These are phyloP conservation scores for Cucurbitaria berberidis DNA, from an alignment of 2,329 filamentous ascomycete genomes.

Conservation along the genomic window DNA sequence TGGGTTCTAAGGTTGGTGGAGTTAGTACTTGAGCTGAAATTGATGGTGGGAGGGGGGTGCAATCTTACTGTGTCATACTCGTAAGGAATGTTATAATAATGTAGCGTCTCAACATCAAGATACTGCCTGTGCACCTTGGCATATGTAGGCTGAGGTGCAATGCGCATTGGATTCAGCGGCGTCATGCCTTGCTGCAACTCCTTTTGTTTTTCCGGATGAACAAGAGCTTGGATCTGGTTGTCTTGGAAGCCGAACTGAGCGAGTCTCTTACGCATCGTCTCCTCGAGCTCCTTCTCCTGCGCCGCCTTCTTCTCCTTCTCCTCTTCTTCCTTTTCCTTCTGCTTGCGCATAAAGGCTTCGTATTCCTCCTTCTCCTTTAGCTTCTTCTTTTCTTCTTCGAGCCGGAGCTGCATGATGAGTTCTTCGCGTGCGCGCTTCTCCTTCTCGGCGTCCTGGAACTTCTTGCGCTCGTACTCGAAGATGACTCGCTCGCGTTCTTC, in stretches of 20 bases:
- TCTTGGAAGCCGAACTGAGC: slow-evolving; percentile 54
- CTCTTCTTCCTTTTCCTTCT: slow-evolving; percentile 50
- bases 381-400: slow-evolving; percentile 50
- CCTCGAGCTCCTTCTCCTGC: slow-evolving; percentile 52
- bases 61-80: slow-evolving; percentile 57
- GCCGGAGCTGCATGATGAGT: slow-evolving; percentile 48
- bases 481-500: slow-evolving; percentile 43
- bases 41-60: slow-evolving; percentile 7
- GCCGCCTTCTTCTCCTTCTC: slow-evolving; percentile 50
- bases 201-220: slow-evolving; percentile 54
- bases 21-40: slow-evolving; percentile 7
- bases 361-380: slow-evolving; percentile 52
- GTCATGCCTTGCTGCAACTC: slow-evolving; percentile 46
- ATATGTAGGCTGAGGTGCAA: slow-evolving; percentile 51
- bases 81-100: slow-evolving; percentile 57
- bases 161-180: slow-evolving; percentile 41
- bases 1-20: slow-evolving; percentile 37
- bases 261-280: slow-evolving; percentile 54
- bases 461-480: slow-evolving; percentile 46
- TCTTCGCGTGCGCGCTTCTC: slow-evolving; percentile 47
- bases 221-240: slow-evolving; percentile 56
- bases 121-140: slow-evolving; percentile 56
- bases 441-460: slow-evolving; percentile 45
- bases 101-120: slow-evolving; percentile 54
- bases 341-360: slow-evolving; percentile 49